These are phyloP conservation scores for Lachnellula suecica DNA, from an alignment of 2,329 filamentous ascomycete species.

Conservation along the genomic window DNA sequence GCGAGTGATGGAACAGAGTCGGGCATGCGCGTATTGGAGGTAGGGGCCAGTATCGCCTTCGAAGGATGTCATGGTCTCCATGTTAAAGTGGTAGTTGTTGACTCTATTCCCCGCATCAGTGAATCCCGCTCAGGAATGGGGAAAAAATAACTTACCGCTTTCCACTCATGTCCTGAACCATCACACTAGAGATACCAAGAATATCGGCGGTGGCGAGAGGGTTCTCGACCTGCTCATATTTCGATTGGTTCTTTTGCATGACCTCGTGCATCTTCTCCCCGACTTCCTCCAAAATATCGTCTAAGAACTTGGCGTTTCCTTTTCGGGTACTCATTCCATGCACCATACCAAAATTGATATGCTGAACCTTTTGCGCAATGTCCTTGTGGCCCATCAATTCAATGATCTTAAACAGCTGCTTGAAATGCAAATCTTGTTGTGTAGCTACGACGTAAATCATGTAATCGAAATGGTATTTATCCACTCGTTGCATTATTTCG, in stretches of 20 bases:
- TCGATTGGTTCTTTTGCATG: conserved; percentile 86
- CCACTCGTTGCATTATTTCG: conserved; percentile 65
- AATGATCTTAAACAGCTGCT: conserved; percentile 75
- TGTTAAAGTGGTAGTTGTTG: conserved; percentile 72
- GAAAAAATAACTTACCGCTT: conserved; percentile 63
- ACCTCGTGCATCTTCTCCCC: conserved; percentile 97
- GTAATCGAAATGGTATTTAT: conserved; percentile 68
- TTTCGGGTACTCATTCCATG: conserved; percentile 69
- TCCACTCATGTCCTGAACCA: conserved; percentile 97
- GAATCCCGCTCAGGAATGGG: not conserved
- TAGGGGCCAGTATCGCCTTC: conserved; percentile 85
- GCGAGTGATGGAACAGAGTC: conserved; percentile 64
- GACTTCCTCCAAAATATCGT: conserved; percentile 74
- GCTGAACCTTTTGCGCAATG: conserved; percentile 65
- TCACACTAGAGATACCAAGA: conserved; percentile 89
- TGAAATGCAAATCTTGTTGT: conserved; percentile 70
- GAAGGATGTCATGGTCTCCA: conserved; percentile 79
- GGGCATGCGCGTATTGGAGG: conserved; percentile 79
- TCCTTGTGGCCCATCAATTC: conserved; percentile 70
- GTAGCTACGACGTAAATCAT: conserved; percentile 79
- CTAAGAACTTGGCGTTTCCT: conserved; percentile 72
- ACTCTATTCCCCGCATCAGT: conserved; percentile 40
- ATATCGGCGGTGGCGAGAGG: conserved; percentile 81
- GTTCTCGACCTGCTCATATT: conserved; percentile 87
- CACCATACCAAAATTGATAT: conserved; percentile 75